These are phyloP conservation scores for Suhomyces yuchorum DNA, from an alignment of 1,139 yeast species.

Conservation along the genomic window DNA sequence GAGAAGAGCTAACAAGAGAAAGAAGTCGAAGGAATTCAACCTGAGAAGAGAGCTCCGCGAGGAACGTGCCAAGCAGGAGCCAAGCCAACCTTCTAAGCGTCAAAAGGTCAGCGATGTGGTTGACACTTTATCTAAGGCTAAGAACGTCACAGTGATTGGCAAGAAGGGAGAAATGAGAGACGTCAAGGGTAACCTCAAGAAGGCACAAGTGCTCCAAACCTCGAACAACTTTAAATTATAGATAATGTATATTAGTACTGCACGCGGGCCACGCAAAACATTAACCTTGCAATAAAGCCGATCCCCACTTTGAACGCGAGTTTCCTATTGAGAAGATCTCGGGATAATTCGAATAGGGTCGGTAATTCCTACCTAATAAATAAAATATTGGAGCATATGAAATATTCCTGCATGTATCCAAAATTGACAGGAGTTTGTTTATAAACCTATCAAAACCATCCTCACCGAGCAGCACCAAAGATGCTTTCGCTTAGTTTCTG, in stretches of 20 bases:
- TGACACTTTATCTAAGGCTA: conserved; percentile 72
- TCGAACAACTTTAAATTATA: conserved; percentile 25
- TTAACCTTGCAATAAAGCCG: background rate
- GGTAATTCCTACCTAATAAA: conserved; percentile 1
- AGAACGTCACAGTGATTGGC: conserved; percentile 79
- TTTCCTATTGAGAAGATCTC: background rate
- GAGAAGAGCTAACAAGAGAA: conserved; percentile 84
- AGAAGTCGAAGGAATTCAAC: conserved; percentile 59
- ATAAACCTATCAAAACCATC: background rate
- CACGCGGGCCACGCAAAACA: background rate
- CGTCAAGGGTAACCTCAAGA: conserved; percentile 66
- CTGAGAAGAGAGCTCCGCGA: conserved; percentile 34
- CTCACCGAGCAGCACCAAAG: background rate
- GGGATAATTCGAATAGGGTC: background rate
- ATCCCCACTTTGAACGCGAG: background rate
- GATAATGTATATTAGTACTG: conserved; percentile 4
- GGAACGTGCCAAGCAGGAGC: conserved; percentile 28
- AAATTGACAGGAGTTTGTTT: background rate
- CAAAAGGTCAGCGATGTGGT: conserved; percentile 64
- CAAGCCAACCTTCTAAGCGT: conserved; percentile 41
- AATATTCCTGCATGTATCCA: background rate
- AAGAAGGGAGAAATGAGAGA: conserved; percentile 77
- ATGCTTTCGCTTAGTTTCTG: conserved; percentile 12
- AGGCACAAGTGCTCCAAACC: conserved; percentile 23
- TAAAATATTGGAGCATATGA: background rate